These are phyloP conservation scores for Salix koriyanagi DNA, from an alignment of 345 rosid genomes.

Conservation along the genomic window DNA sequence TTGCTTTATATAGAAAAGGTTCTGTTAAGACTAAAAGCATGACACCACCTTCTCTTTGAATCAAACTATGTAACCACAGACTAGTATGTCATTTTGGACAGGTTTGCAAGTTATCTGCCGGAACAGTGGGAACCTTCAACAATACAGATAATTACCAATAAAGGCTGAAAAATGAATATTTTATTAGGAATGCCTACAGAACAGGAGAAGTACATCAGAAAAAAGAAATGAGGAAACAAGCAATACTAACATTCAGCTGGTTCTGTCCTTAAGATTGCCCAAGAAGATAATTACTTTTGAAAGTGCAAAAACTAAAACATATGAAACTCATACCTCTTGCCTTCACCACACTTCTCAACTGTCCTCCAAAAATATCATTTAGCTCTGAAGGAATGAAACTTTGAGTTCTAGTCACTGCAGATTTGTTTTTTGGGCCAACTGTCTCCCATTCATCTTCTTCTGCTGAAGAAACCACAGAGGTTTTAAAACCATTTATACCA, in stretches of 20 bases:
- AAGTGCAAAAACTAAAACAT: neutral
- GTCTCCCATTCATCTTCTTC: constrained; percentile 97
- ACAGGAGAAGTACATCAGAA: neutral
- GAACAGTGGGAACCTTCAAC: neutral
- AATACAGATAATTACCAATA: neutral
- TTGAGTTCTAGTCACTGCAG: constrained; percentile 86
- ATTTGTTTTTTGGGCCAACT: constrained; percentile 86
- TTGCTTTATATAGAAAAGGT: neutral
- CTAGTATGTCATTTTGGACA: neutral
- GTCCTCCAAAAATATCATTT: constrained; percentile 85
- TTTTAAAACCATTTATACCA: constrained; percentile 30
- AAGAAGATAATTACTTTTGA: neutral
- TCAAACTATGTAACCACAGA: too few species aligned
- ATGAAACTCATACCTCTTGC: constrained; percentile 49
- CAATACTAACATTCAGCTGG: neutral
- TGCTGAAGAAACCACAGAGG: constrained; percentile 51
- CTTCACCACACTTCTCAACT: constrained; percentile 73
- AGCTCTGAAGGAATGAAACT: constrained; percentile 69
- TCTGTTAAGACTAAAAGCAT: neutral
- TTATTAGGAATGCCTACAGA: neutral
- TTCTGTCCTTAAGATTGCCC: neutral
- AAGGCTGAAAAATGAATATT: neutral
- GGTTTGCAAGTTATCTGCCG: neutral
- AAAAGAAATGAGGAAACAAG: neutral
- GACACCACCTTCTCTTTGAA: neutral